Conservation (phyloP, 2,329 filamentous ascomycete species). For the Trichoderma koningiopsis region DNA sequence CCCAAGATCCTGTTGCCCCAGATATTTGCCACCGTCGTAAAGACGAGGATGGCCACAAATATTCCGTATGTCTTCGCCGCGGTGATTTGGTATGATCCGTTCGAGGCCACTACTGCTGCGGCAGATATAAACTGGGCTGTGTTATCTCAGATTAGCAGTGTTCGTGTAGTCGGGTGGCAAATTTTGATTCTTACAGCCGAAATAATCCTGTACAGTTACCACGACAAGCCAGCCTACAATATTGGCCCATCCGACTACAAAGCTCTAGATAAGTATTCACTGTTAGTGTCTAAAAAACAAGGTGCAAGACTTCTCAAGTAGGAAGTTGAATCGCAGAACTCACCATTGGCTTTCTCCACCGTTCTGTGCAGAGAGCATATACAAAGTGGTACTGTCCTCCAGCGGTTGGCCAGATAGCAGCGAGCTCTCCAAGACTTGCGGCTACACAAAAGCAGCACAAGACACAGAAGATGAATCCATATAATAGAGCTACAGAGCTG, state of each 20-base stretch:
- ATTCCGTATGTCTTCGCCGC: constrained; percentile 9
- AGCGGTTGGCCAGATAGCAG: constrained; percentile 9
- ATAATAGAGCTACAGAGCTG: constrained; percentile 6
- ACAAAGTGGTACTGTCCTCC: constrained; percentile 22
- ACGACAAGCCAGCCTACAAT: constrained; percentile 18
- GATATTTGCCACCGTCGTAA: constrained; percentile 15
- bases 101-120: constrained; percentile 15
- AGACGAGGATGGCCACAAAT: constrained; percentile 17
- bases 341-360: constrained; percentile 15
- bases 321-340: background rate
- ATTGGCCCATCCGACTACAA: constrained; percentile 18
- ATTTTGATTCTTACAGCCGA: constrained; percentile 11
- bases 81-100: constrained; percentile 16
- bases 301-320: background rate
- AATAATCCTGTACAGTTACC: constrained; percentile 16
- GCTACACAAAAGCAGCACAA: constrained; percentile 13
- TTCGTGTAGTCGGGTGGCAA: background rate
- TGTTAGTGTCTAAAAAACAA: background rate
- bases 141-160: background rate
- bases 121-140: constrained; percentile 18
- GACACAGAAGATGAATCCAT: constrained; percentile 17
- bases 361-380: constrained; percentile 14
- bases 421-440: constrained; percentile 15
- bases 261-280: background rate
- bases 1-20: constrained; percentile 14